Percentiles rank a stretch among this genome's conserved stretches.
Evolutionary conservation across 176 grass and related monocot genomes (phyloP).

Genomic region (Aegilops sharonensis): DNA sequence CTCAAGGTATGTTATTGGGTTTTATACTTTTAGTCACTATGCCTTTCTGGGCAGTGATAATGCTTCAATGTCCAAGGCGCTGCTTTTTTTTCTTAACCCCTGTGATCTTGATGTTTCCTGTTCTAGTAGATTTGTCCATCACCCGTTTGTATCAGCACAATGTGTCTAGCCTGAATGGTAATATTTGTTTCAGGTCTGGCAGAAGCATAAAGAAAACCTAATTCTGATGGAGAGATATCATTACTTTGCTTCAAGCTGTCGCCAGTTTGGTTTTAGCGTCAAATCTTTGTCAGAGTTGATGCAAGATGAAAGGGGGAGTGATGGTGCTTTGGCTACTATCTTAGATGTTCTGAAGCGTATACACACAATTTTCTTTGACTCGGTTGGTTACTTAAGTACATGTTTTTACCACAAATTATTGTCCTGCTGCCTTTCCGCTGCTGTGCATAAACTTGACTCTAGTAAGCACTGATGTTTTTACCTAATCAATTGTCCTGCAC

Average conservation of each 20-base stretch:
- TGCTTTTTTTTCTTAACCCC: not conserved
- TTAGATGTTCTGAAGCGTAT: conserved; percentile 71
- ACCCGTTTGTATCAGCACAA: conserved; percentile 7
- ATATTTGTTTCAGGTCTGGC: conserved; percentile 64
- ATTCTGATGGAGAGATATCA: conserved; percentile 96
- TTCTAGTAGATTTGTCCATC: conserved; percentile 4
- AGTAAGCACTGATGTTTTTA: not conserved
- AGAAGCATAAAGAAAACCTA: conserved; percentile 90
- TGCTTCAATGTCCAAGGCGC: not conserved
- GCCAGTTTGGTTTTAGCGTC: conserved; percentile 51
- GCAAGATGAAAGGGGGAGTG: conserved; percentile 84
- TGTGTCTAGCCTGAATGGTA: conserved; percentile 1
- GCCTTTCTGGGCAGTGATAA: not conserved
- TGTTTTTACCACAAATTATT: not conserved
- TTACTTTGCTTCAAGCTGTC: conserved; percentile 88
- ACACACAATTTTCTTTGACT: conserved; percentile 84
- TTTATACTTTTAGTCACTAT: not conserved
- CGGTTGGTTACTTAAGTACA: conserved; percentile 46
- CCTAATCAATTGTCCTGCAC: conserved; percentile 18
- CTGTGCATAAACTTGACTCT: not conserved
- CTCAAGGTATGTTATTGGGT: not conserved
- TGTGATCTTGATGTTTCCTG: not conserved
- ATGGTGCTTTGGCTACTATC: conserved; percentile 76
- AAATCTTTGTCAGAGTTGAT: conserved; percentile 71
- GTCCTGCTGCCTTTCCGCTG: not conserved